Conservation (phyloP, 345 rosid species). For the Punica granatum region DNA sequence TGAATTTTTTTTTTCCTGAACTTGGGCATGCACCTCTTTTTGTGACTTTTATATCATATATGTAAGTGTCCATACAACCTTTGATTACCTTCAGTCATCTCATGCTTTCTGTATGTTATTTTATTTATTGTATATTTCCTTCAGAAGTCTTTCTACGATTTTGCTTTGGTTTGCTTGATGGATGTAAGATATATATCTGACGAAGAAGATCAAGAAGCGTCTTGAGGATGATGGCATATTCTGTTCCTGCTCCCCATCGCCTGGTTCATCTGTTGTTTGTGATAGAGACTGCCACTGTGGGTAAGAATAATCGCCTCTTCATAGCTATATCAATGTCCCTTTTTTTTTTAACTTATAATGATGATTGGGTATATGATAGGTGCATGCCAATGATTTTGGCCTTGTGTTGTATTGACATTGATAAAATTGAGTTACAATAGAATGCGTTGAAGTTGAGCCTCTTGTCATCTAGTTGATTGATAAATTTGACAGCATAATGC, state of each 20-base stretch:
- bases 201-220: constrained; percentile 68
- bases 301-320: constrained; percentile 36
- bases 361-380: not conserved
- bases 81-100: too few relatives aligned
- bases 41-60: not conserved
- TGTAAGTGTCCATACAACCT: too few relatives aligned
- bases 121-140: not conserved
- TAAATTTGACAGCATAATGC: not conserved
- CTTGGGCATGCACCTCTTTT: not conserved
- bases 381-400: not conserved
- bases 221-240: constrained; percentile 93
- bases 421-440: not conserved
- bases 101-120: constrained; percentile 1
- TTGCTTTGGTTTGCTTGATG: constrained; percentile 23
- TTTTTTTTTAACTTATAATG: not conserved
- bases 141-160: not conserved
- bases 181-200: constrained; percentile 66
- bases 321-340: not conserved
- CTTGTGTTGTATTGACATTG: not conserved
- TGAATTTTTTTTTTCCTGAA: not conserved
- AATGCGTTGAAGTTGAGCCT: not conserved
- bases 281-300: constrained; percentile 95
- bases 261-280: constrained; percentile 58
- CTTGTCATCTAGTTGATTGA: not conserved
- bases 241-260: constrained; percentile 70